Base-by-base conservation (phyloP, 345 rosid genomes). In the Mercurialis annua region DNA sequence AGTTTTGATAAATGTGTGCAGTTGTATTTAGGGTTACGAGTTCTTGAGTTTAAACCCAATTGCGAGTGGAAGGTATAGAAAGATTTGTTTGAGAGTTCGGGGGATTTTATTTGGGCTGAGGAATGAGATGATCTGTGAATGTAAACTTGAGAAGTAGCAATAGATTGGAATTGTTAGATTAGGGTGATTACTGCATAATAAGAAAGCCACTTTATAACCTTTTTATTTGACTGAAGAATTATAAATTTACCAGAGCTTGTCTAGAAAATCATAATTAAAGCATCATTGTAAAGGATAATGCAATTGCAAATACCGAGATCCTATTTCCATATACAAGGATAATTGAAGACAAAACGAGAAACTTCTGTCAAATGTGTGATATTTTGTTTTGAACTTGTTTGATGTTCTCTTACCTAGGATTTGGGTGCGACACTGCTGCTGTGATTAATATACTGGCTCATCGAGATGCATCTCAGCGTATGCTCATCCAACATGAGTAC, bases 401-500 rank as follows among this genome's bases (percentile, higher is more conserved):
- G 40, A 30, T 54, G 58, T 40, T 47, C 9, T 49, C 62, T 55
- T 55, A 29, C 27, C 4, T 73, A 86, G 94, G 91, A 49, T 72
- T 78, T 33, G 94, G 94, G 51, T 82, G 87, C 30, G 90, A 88
- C 62, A 80, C 76, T 42, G 52, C 77, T 2, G 77, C 71, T 0
- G 89, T 88, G 68, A 72, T 88, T 68, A 74, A 80, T 58, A 77
- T 88, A 72, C 82, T 88, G 62, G 84, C 90, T 40, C 94, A 84
- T 70, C 77, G 94, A 67, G 90, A 86, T 76, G 84, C 82, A 16
- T 49, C 80, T 17, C 90, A 86, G 51, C 89, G 90, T 11, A 43
- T 75, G 44, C 76, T 67, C 64, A 88, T 88, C 74, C 86, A 75
- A 68, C 80, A 75, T 1, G 90, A 88, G 73, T 88, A 86, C 66